phyloP scores from a whole-genome alignment of 2,329 filamentous ascomycete genomes.

The Talaromyces verruculosus region DNA sequence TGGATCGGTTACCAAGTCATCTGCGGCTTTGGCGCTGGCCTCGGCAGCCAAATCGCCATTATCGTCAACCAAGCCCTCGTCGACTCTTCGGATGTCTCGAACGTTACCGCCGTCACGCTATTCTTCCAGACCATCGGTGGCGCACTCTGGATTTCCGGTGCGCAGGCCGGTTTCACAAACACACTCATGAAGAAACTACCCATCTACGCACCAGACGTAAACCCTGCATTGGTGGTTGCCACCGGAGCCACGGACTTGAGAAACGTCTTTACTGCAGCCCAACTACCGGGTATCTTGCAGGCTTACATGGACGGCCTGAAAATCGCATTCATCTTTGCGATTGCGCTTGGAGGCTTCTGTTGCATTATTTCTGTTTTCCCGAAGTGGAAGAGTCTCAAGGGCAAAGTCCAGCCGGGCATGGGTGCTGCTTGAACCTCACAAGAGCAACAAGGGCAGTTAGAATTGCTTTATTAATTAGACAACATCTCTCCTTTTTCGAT shows the following conservation, averaged over 20 bases:
- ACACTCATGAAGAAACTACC: slow-evolving; percentile 29
- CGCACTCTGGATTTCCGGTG: slow-evolving; percentile 35
- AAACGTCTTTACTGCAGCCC: slow-evolving; percentile 27
- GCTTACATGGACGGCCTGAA: slow-evolving; percentile 37
- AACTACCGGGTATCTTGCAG: slow-evolving; percentile 30
- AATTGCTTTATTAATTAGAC: background rate
- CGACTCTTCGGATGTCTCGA: slow-evolving; percentile 26
- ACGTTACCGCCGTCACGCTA: slow-evolving; percentile 28
- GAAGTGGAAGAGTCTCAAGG: slow-evolving; percentile 23
- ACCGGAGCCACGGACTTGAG: slow-evolving; percentile 36
- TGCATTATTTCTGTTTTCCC: slow-evolving; percentile 22
- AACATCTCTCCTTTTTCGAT: background rate
- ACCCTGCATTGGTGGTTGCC: slow-evolving; percentile 28
- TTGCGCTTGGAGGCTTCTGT: slow-evolving; percentile 21
- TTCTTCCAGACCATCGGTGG: slow-evolving; percentile 36
- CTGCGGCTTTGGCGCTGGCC: slow-evolving; percentile 26
- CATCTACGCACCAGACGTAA: slow-evolving; percentile 28
- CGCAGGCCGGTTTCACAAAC: slow-evolving; percentile 37
- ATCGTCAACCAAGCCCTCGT: slow-evolving; percentile 27
- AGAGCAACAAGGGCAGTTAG: background rate
- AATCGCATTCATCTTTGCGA: slow-evolving; percentile 23
- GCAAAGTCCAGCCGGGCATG: slow-evolving; percentile 20
- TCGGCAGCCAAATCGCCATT: slow-evolving; percentile 25
- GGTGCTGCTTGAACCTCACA: slow-evolving; percentile 3
- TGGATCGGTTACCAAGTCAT: slow-evolving; percentile 32